Base-by-base conservation (phyloP, 495 filamentous ascomycete species). In the Xylaria acuta region DNA sequence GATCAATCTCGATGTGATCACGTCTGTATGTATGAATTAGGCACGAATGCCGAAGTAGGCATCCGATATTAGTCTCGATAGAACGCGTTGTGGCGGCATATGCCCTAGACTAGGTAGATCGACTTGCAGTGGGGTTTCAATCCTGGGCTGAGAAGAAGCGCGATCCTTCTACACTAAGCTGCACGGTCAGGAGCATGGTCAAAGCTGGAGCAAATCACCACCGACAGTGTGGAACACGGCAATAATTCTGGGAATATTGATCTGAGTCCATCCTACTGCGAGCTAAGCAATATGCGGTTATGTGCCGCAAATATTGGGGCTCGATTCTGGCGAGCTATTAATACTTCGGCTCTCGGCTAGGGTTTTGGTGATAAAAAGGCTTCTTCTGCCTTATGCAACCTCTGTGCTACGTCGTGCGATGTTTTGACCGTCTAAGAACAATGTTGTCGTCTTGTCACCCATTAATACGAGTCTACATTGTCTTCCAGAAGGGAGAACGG, bases 321-420 rank as follows among this genome's bases (percentile, higher is more conserved):
- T 74, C 34, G 41, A 56, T 34, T 25, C 49, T 27, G 66, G 64
- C 54, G 54, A 27, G 30, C 47, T 59, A 65, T 66, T 43, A 72
- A 71, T 38, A 64, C 34, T 38, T 67, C 49, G 49, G 47, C 12
- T 67, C 34, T 67, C 65, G 65, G 65, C 65, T 14, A 56, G 20
- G 34, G 27, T 1, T 41, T 36, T 41, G 1, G 22, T 67, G 18
- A 20, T n/a, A 20, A 54, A 56, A 36, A 51, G 18, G 27, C 1
- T 34, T 12, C 3, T n/a, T 67, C 43, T n/a, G 25, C 12, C 38
- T 11, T 51, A 22, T 25, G 41, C n/a, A 51, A 22, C 2, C 38
- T 20, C 34, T 25, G 45, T 53, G 45, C 43, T 6, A 49, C 22
- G 32, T 22, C 32, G 32, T 67, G 9, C 14, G 5, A 56, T 41